Evolutionary conservation across 768 basidiomycete genomes (phyloP).

Genomic region (Macrolepiota dolichaula): DNA sequence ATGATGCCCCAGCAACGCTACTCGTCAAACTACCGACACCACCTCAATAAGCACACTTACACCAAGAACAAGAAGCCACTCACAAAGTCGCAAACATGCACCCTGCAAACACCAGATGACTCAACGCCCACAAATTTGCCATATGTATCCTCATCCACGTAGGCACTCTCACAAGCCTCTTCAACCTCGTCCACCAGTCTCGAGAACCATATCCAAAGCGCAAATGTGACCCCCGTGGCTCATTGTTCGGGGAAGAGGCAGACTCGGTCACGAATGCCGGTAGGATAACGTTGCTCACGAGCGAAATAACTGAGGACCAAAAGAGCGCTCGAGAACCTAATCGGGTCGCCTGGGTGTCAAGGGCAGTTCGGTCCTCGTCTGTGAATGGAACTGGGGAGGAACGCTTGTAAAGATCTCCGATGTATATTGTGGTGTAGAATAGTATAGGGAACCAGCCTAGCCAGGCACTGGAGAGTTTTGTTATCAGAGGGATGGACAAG

Average conservation of each 20-base stretch:
- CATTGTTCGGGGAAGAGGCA: neutral
- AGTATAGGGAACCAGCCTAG: conserved; percentile 92
- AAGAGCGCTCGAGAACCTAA: conserved; percentile 84
- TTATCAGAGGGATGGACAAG: neutral
- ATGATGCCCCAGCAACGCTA: conserved; percentile 65
- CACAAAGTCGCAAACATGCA: conserved; percentile 87
- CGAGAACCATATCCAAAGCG: conserved; percentile 2
- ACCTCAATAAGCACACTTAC: neutral
- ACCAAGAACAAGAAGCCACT: conserved; percentile 28
- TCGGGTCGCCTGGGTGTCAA: conserved; percentile 72
- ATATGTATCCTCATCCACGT: conserved; percentile 56
- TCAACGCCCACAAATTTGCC: conserved; percentile 72
- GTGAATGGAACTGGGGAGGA: conserved; percentile 27
- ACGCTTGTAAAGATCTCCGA: conserved; percentile 81
- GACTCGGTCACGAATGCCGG: conserved; percentile 59
- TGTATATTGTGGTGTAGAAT: conserved; percentile 85
- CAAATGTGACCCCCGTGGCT: neutral
- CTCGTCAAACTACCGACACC: conserved; percentile 56
- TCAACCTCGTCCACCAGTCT: conserved; percentile 19
- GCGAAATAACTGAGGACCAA: conserved; percentile 66
- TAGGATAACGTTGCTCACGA: conserved; percentile 64
- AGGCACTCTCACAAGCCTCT: conserved; percentile 24
- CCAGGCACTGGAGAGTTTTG: conserved; percentile 52
- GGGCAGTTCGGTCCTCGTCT: conserved; percentile 23
- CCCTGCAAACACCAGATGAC: conserved; percentile 66